phyloP scores from a whole-genome alignment of 1,284 basidiomycete species.

The Ceratobasidium sp. region DNA sequence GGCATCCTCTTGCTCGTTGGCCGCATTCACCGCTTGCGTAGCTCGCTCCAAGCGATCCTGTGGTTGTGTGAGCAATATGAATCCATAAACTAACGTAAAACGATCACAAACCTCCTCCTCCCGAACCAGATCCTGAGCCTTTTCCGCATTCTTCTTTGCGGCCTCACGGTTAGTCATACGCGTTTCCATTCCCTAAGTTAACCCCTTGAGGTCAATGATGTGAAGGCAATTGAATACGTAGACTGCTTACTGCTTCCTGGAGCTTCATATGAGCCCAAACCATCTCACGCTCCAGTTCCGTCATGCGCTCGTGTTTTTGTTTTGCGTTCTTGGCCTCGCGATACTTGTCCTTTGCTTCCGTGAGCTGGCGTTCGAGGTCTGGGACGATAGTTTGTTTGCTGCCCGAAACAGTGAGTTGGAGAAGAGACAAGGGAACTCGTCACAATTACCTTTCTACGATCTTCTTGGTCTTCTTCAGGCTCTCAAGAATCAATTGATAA shows the following conservation, averaged over 20 bases:
- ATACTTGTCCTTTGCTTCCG: slow-evolving; percentile 74
- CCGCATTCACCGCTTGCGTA: too few relatives aligned
- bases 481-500: slow-evolving; percentile 82
- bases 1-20: slow-evolving; percentile 6
- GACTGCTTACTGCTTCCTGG: slow-evolving; percentile 71
- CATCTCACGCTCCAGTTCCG: slow-evolving; percentile 82
- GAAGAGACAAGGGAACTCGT: slow-evolving; percentile 31
- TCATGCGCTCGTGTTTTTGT: slow-evolving; percentile 76
- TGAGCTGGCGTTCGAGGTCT: slow-evolving; percentile 74
- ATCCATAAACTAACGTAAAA: background rate
- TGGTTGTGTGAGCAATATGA: slow-evolving; percentile 54
- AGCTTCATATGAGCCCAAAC: slow-evolving; percentile 90
- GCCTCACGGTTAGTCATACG: slow-evolving; percentile 63
- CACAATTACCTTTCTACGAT: slow-evolving; percentile 71
- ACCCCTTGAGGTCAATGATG: background rate
- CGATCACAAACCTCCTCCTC: slow-evolving; percentile 65
- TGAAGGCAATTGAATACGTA: background rate
- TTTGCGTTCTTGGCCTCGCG: slow-evolving; percentile 80
- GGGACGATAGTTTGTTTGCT: slow-evolving; percentile 74
- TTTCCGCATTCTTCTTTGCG: slow-evolving; percentile 55
- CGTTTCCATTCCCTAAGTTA: slow-evolving; percentile 57
- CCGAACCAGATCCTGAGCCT: slow-evolving; percentile 44
- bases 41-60: slow-evolving; percentile 55
- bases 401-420: slow-evolving; percentile 48
- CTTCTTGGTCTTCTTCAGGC: slow-evolving; percentile 76